phyloP scores from a whole-genome alignment of 371 early-diverging fungal species.

The Coemansia sp. region DNA sequence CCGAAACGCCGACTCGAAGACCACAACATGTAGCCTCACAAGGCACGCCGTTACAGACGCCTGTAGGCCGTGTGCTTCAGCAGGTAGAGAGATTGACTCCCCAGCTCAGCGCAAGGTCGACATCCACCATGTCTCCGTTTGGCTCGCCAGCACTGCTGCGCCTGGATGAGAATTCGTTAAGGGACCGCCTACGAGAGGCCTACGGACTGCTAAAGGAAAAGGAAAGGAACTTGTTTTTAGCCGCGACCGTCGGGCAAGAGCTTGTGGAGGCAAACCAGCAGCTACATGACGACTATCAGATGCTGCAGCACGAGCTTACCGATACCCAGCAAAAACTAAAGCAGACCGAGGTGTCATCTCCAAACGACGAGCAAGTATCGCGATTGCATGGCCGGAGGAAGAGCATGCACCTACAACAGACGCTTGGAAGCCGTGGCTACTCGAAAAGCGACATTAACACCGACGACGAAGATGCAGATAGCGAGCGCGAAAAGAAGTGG shows the following conservation, averaged over 20 bases:
- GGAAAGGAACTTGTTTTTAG: conserved; percentile 36
- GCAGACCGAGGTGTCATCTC: not conserved
- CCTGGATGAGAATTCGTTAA: conserved; percentile 24
- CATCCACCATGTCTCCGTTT: conserved; percentile 18
- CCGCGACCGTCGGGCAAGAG: conserved; percentile 45
- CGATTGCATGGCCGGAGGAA: conserved; percentile 29
- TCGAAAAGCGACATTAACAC: not conserved
- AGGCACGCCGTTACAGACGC: conserved; percentile 9
- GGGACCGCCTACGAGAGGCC: conserved; percentile 42
- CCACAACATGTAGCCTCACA: not conserved
- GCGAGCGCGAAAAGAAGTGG: conserved; percentile 27
- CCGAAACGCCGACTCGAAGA: conserved; percentile 25
- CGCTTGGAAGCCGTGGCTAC: not conserved
- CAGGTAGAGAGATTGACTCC: conserved; percentile 23
- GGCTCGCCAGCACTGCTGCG: conserved; percentile 37
- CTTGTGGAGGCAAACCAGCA: conserved; percentile 47
- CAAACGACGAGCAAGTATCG: not conserved
- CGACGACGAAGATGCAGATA: not conserved
- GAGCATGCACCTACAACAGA: conserved; percentile 21
- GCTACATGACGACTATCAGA: conserved; percentile 27
- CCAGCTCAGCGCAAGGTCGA: not conserved
- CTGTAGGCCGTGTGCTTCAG: conserved; percentile 9
- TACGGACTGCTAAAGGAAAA: conserved; percentile 44
- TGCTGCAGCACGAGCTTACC: conserved; percentile 21
- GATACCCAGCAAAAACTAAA: conserved; percentile 11